Base-by-base conservation (phyloP, 2,329 filamentous ascomycete species). In the Fusarium drepaniforme region DNA sequence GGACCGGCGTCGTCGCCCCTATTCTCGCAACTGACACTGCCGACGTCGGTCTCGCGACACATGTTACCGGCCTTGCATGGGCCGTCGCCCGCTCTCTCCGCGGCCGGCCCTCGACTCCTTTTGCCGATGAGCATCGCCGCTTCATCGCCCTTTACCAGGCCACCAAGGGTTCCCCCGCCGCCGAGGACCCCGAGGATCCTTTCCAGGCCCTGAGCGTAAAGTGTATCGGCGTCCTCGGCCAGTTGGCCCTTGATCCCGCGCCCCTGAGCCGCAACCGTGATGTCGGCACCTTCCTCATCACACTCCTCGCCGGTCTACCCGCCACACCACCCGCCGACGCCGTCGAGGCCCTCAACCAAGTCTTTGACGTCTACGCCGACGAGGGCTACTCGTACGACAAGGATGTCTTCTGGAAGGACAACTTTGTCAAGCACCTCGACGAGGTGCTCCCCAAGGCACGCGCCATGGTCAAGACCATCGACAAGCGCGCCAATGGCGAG, bases 281-380 rank as follows among this genome's bases (percentile, higher is more conserved):
- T 67, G 88, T 93, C 65, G 91, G 91, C 58, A 84, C 89, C 18
- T 93, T 93, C 80, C 84, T 93, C 59, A 73, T 93, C 64, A 89
- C 87, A 3, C 80, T 91, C 7, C 82, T 92, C 37, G 83, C 86
- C 37, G 81, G 82, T 12, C 82, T 89, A 21, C 89, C 90, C 7
- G 83, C 87, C 53, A 88, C 88, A 1, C 85, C 89, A 2, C 82
- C 86, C 2, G 91, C 90, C 3, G 90, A 92, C 56, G 85, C 86
- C 7, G 86, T 93, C 37, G 91, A 93, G 82, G 89, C 90, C 18
- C 83, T 93, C 51, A 90, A 93, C 81, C 90, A 92, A 80, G 72
- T 93, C 21, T 92, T 92, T 75, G 92, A 93, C 75, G 86, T 93
- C 9, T 93, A 93, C 81, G 89, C 87, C 30, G 90, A 93, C 78